These are phyloP conservation scores for Tolypocladium inflatum DNA, from an alignment of 2,329 filamentous ascomycete species.

Conservation along the genomic window DNA sequence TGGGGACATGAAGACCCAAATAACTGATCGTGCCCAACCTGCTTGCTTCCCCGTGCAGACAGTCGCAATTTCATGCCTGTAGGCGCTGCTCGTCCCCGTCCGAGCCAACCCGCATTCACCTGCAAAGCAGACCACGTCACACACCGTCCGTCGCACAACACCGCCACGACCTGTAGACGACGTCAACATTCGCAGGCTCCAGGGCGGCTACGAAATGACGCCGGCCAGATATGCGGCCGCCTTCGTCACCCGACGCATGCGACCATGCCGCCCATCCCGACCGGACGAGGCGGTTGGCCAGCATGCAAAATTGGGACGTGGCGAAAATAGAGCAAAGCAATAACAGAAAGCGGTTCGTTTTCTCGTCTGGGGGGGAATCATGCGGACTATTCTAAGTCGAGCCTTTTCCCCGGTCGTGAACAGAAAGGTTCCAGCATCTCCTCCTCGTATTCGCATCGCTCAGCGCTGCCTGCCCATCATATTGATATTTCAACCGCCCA, in stretches of 20 bases:
- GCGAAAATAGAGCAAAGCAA: neutral
- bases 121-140: neutral
- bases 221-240: conserved; percentile 1
- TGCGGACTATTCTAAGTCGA: neutral
- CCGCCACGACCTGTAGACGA: neutral
- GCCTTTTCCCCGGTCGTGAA: neutral
- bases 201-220: neutral
- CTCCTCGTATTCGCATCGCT: neutral
- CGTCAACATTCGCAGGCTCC: neutral
- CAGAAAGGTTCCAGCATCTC: neutral
- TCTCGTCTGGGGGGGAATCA: neutral
- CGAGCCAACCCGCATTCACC: neutral
- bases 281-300: neutral
- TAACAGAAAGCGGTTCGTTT: neutral
- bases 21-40: neutral
- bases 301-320: neutral
- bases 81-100: neutral
- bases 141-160: neutral
- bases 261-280: no score
- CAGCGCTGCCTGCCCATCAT: neutral
- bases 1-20: neutral
- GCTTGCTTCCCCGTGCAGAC: neutral
- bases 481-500: neutral
- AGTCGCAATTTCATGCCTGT: neutral
- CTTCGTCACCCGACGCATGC: neutral